phyloP scores from a whole-genome alignment of 805 yeast genomes.

The Candida ficus region DNA sequence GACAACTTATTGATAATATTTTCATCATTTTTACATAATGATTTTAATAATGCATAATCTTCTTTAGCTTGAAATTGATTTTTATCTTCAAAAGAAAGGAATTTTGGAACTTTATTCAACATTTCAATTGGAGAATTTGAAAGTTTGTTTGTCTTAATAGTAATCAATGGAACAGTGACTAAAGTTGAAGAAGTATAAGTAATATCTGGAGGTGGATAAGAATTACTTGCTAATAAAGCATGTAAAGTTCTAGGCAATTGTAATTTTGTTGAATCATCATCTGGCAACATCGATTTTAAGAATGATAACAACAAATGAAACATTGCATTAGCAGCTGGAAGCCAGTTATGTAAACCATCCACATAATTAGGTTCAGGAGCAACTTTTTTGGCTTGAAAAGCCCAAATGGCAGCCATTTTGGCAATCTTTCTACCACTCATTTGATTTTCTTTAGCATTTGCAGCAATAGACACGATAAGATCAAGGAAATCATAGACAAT shows the following conservation, averaged over 20 bases:
- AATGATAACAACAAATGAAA: constrained; percentile 76
- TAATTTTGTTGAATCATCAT: constrained; percentile 48
- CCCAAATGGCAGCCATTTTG: constrained; percentile 86
- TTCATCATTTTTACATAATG: constrained; percentile 54
- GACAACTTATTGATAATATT: constrained; percentile 63
- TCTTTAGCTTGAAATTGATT: constrained; percentile 69
- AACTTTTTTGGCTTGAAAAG: constrained; percentile 47
- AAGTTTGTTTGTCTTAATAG: constrained; percentile 36
- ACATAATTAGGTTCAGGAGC: constrained; percentile 39
- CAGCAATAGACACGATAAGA: constrained; percentile 66
- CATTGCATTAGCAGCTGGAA: constrained; percentile 78
- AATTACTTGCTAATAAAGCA: constrained; percentile 53
- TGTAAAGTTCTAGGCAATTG: constrained; percentile 65
- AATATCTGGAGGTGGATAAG: constrained; percentile 67
- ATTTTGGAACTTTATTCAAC: constrained; percentile 49
- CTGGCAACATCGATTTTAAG: constrained; percentile 70
- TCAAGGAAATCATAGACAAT: constrained; percentile 87
- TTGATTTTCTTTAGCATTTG: constrained; percentile 73
- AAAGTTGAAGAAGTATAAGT: constrained; percentile 32
- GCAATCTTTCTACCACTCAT: constrained; percentile 77
- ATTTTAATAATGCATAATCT: constrained; percentile 69
- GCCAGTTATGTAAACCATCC: constrained; percentile 73
- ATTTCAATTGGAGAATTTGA: constrained; percentile 53
- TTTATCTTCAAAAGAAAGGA: constrained; percentile 65
- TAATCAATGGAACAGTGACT: constrained; percentile 58